These are phyloP conservation scores for Geranium rotundifolium DNA, from an alignment of 345 rosid genomes.

Conservation along the genomic window DNA sequence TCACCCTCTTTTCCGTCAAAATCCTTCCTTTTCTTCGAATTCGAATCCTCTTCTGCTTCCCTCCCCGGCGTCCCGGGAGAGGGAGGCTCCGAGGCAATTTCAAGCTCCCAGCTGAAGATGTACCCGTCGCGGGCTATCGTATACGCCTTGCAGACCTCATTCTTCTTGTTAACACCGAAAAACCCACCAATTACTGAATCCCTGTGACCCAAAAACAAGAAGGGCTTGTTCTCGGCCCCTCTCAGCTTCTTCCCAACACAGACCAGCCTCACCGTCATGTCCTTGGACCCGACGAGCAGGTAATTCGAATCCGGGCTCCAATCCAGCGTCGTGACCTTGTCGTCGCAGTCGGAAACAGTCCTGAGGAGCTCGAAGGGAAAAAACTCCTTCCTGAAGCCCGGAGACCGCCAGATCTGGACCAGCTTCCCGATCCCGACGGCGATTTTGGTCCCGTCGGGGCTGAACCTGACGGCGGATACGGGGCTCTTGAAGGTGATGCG, in stretches of 20 bases:
- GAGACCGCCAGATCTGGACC: conserved; percentile 82
- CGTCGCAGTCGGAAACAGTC: conserved; percentile 72
- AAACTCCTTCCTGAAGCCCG: conserved; percentile 60
- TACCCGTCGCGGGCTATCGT: conserved; percentile 74
- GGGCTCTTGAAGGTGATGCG: conserved; percentile 51
- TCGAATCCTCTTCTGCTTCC: conserved; percentile 22
- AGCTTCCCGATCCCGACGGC: conserved; percentile 79
- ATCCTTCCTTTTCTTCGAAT: conserved; percentile 47
- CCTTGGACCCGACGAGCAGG: conserved; percentile 78
- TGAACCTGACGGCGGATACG: conserved; percentile 51
- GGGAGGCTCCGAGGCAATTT: conserved; percentile 28
- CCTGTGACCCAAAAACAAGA: conserved; percentile 76
- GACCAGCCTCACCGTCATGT: conserved; percentile 68
- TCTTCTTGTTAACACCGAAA: conserved; percentile 65
- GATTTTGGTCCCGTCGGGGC: conserved; percentile 64
- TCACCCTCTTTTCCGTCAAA: conserved; percentile 37
- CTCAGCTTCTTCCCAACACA: conserved; percentile 38
- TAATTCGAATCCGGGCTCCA: conserved; percentile 77
- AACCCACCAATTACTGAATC: conserved; percentile 80
- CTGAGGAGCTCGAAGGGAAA: conserved; percentile 65
- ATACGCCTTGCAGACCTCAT: conserved; percentile 40
- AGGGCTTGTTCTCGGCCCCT: conserved; percentile 55
- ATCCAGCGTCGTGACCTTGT: conserved; percentile 45
- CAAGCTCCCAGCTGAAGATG: conserved; percentile 64
- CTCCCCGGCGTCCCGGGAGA: conserved; percentile 62